Evolutionary conservation across 225 moss, liverwort and hornwort species (phyloP).

Genomic region (Rhytidiadelphus loreus): DNA sequence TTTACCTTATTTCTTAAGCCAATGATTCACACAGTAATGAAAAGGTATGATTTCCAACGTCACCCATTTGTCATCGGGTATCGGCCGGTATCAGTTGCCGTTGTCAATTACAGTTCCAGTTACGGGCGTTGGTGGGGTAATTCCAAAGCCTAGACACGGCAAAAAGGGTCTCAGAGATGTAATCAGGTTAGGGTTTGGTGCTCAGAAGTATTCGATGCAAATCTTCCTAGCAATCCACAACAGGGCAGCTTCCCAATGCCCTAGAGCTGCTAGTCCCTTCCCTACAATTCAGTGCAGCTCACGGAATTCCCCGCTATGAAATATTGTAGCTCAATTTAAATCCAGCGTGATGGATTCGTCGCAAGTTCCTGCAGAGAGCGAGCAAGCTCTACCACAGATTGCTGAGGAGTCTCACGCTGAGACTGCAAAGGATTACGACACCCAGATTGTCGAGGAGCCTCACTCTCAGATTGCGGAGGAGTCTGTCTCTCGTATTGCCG

Average conservation of each 20-base stretch:
- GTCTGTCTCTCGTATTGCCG: neutral
- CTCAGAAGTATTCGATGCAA: neutral
- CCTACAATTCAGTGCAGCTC: neutral
- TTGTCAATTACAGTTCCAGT: neutral
- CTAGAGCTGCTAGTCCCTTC: neutral
- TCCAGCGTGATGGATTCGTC: conserved; percentile 7
- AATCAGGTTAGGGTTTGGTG: neutral
- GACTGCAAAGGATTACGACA: neutral
- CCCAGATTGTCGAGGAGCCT: neutral
- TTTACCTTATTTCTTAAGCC: no score
- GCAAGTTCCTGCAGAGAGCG: neutral
- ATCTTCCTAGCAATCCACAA: neutral
- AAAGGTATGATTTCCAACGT: no score
- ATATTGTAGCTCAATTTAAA: neutral
- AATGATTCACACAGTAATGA: no score
- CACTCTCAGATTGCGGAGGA: neutral
- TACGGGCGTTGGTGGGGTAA: neutral
- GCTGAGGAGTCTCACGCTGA: neutral
- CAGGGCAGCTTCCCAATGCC: neutral
- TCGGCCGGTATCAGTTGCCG: neutral
- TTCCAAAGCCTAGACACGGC: neutral
- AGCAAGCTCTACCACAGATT: neutral
- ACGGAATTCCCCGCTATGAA: neutral
- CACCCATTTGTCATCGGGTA: neutral
- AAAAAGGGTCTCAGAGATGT: neutral